These are phyloP conservation scores for Erucastrum elatum DNA, from an alignment of 345 rosid species.

Conservation along the genomic window DNA sequence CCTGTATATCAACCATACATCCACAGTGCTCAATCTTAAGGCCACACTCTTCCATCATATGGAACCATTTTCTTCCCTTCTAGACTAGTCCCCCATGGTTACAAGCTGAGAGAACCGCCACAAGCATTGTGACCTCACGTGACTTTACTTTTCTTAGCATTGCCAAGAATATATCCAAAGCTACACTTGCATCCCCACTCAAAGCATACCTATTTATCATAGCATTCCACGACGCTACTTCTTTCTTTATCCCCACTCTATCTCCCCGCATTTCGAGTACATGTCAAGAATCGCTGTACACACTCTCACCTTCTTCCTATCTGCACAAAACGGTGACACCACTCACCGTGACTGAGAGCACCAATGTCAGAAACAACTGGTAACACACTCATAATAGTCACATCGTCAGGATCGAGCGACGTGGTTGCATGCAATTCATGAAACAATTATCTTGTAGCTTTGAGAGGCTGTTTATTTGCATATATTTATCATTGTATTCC, in stretches of 20 bases:
- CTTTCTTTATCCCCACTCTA: slow-evolving; percentile 44
- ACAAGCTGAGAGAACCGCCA: slow-evolving; percentile 70
- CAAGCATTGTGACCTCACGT: slow-evolving; percentile 59
- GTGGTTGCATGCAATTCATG: no score
- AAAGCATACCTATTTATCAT: slow-evolving; percentile 67
- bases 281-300: slow-evolving; percentile 76
- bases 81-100: slow-evolving; percentile 70
- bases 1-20: no score
- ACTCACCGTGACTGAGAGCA: slow-evolving; percentile 63
- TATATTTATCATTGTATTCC: no score
- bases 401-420: slow-evolving; percentile 49
- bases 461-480: no score
- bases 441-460: no score
- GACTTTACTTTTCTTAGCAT: slow-evolving; percentile 60
- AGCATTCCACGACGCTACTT: slow-evolving; percentile 70
- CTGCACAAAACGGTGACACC: slow-evolving; percentile 54
- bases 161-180: slow-evolving; percentile 47
- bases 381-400: slow-evolving; percentile 63
- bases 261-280: slow-evolving; percentile 83
- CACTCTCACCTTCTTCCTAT: slow-evolving; percentile 52
- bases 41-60: no score
- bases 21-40: no score
- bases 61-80: slow-evolving; percentile 73
- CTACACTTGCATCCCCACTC: slow-evolving; percentile 65
- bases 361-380: slow-evolving; percentile 80